Base-by-base conservation (phyloP, 2,329 filamentous ascomycete species). In the Lasiodiplodia sp. region DNA sequence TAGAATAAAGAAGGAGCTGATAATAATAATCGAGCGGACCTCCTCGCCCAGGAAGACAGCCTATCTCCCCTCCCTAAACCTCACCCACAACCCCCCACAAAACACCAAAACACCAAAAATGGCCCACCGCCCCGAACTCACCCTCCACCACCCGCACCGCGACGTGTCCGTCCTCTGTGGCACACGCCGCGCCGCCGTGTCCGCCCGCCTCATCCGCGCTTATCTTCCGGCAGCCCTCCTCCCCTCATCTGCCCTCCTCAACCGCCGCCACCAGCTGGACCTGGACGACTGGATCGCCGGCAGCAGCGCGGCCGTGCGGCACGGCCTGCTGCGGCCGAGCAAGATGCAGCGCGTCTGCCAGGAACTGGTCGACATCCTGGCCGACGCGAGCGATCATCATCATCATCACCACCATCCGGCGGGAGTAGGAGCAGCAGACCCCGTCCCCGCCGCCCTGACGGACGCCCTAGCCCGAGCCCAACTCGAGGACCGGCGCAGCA, bases 181-280 rank as follows among this genome's bases (percentile, higher is more conserved):
- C 23, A 23, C 31, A 6, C 40, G 34, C 40, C 56, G 47, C 66
- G 66, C 56, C 23, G 49, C 56, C n/a, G 12, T 67, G 34, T 21
- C 56, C 44, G 56, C 56, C 18, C 55, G 40, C 44, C 31, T 51
- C 14, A 5, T 67, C 11, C 66, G 56, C 44, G 31, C 66, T n/a
- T 67, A 67, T 31, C 56, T 67, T 3, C 65, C 65, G 18, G 56
- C 49, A 8, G 53, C 53, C 12, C 21, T 16, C 4, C 28, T 37
- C 53, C 8, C 53, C 51, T 25, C 51, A 0, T 21, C 53, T 6
- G 12, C 37, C 52, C 23, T 37, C 52, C 53, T 60, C 56, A 44
- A 23, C 28, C 55, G 66, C 2, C 66, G 47, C 44, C 34, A 67
- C 44, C 47, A 53, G n/a, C 55, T 67, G 31, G 66, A 67, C 55